Percentiles rank a stretch among this genome's conserved stretches.
phyloP scores from a whole-genome alignment of 257 asterid species.

The Sherardia arvensis region DNA sequence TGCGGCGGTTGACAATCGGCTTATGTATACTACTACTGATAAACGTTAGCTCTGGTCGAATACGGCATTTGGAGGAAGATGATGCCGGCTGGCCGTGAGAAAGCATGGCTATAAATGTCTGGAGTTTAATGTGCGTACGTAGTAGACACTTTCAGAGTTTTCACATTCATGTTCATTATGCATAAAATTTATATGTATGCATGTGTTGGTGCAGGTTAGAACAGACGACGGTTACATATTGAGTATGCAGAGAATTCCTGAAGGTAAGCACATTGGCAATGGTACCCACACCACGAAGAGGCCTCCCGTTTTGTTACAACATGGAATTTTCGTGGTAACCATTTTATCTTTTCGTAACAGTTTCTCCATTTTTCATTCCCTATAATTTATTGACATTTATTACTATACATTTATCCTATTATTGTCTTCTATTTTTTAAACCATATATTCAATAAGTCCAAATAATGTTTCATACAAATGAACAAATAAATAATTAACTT shows the following conservation, averaged over 20 bases:
- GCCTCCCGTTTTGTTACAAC: slow-evolving; percentile 5
- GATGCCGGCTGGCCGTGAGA: not conserved
- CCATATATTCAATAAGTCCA: too few relatives aligned
- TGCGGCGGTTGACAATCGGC: not conserved
- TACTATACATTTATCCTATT: too few relatives aligned
- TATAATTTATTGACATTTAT: too few relatives aligned
- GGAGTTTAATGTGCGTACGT: not conserved
- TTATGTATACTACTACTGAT: not conserved
- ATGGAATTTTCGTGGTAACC: slow-evolving; percentile 2
- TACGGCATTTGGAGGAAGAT: not conserved
- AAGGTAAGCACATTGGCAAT: not conserved
- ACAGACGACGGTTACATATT: not conserved
- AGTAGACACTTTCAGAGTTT: too few relatives aligned
- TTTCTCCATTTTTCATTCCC: too few relatives aligned
- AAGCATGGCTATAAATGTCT: not conserved
- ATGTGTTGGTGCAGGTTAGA: not conserved
- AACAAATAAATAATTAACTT: too few relatives aligned
- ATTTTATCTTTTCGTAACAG: too few relatives aligned
- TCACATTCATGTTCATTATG: not conserved
- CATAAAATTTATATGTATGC: too few relatives aligned
- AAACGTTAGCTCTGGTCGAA: not conserved
- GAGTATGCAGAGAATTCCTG: not conserved
- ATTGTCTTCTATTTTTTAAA: too few relatives aligned
- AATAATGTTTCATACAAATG: too few relatives aligned
- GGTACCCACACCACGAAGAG: not conserved